phyloP scores from a whole-genome alignment of 352 stramenopile genomes.

The Phytophthora citricola region DNA sequence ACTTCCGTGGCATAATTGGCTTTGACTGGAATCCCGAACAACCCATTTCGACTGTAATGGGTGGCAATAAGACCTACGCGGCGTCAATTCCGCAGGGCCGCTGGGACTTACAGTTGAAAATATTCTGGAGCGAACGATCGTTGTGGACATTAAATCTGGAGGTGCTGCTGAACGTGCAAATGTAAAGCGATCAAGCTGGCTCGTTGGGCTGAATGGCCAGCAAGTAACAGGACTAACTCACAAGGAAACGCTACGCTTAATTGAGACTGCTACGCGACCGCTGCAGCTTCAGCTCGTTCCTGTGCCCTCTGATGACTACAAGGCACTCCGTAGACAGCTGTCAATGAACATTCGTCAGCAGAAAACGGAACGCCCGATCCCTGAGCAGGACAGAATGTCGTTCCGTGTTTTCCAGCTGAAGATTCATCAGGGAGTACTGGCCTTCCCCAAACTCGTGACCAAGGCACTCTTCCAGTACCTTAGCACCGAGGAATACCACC shows the following conservation, averaged over 20 bases:
- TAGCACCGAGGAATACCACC: conserved; percentile 70
- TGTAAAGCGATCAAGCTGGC: conserved; percentile 86
- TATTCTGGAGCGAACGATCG: conserved; percentile 87
- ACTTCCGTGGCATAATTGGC: conserved; percentile 82
- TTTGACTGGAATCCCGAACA: conserved; percentile 66
- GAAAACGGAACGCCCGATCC: conserved; percentile 83
- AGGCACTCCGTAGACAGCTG: conserved; percentile 73
- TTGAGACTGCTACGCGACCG: conserved; percentile 77
- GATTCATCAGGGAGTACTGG: conserved; percentile 81
- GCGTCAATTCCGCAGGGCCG: conserved; percentile 79
- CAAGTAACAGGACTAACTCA: conserved; percentile 84
- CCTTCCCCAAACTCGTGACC: conserved; percentile 71
- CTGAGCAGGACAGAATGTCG: conserved; percentile 87
- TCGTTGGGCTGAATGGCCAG: conserved; percentile 80
- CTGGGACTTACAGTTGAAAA: conserved; percentile 91
- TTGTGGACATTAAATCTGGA: conserved; percentile 88
- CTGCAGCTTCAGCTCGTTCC: conserved; percentile 76
- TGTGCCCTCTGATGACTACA: conserved; percentile 80
- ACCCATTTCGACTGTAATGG: conserved; percentile 57
- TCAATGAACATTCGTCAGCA: conserved; percentile 88
- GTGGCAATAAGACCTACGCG: conserved; percentile 56
- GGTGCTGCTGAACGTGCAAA: conserved; percentile 75
- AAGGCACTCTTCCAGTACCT: conserved; percentile 82
- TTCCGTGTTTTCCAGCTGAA: conserved; percentile 88
- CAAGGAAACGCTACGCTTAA: conserved; percentile 87